Conservation (phyloP, 2,329 filamentous ascomycete species). For the Aspergillus puulaauensis region DNA sequence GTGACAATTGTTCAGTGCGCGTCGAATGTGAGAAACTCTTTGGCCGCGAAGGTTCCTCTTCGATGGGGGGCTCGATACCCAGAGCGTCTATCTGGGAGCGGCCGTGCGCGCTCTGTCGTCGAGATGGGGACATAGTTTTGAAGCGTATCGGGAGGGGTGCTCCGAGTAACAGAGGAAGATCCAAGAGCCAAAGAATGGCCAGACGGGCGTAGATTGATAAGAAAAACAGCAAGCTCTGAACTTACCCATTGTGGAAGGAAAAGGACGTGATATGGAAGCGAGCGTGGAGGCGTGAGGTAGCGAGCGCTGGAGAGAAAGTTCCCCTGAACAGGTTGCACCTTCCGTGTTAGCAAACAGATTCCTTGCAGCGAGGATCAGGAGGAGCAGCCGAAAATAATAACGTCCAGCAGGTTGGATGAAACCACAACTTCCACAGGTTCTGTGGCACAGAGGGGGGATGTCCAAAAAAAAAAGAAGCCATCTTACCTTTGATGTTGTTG, state of each 20-base stretch:
- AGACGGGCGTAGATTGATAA: slow-evolving; percentile 10
- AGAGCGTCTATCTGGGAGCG: slow-evolving; percentile 12
- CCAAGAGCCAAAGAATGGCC: slow-evolving; percentile 4
- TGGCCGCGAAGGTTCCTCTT: slow-evolving; percentile 8
- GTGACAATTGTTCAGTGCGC: slow-evolving; percentile 9
- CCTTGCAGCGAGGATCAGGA: slow-evolving; percentile 18
- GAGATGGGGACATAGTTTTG: slow-evolving; percentile 16
- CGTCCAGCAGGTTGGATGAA: slow-evolving; percentile 6
- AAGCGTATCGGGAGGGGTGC: slow-evolving; percentile 11
- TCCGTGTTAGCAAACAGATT: slow-evolving; percentile 22
- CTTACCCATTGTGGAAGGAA: slow-evolving; percentile 41
- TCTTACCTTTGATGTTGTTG: slow-evolving; percentile 18
- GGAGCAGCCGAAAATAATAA: slow-evolving; percentile 12
- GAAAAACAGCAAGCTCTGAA: slow-evolving; percentile 17
- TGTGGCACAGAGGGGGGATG: slow-evolving; percentile 10
- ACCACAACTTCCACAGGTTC: slow-evolving; percentile 10
- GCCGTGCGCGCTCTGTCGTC: slow-evolving; percentile 19
- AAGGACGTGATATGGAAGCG: slow-evolving; percentile 23
- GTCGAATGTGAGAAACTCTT: slow-evolving; percentile 18
- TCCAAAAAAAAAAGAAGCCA: slow-evolving; percentile 1
- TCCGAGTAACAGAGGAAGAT: background rate
- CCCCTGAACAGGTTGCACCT: slow-evolving; percentile 26
- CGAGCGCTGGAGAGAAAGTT: slow-evolving; percentile 27
- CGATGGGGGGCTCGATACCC: slow-evolving; percentile 4
- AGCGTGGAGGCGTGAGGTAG: slow-evolving; percentile 22